Percentiles rank a stretch among this genome's conserved stretches.
Evolutionary conservation across 805 yeast genomes (phyloP).

Genomic region (Maudiozyma barnettii): DNA sequence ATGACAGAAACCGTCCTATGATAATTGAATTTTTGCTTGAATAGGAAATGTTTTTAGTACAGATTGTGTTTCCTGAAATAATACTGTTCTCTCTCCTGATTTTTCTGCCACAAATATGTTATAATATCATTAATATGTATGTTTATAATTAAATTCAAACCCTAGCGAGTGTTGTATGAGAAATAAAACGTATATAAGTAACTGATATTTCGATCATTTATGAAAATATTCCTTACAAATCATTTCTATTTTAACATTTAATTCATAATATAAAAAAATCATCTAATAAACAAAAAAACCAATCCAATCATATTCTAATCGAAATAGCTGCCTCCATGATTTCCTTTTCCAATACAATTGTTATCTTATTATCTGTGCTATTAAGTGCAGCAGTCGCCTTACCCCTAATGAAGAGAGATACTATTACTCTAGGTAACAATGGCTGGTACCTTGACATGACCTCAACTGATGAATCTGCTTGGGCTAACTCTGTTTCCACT

Average conservation of each 20-base stretch:
- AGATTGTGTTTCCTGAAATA: not conserved
- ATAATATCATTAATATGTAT: too few species aligned
- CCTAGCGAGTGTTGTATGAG: not conserved
- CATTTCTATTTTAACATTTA: not conserved
- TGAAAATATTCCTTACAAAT: not conserved
- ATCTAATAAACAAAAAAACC: not conserved
- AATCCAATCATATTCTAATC: not conserved
- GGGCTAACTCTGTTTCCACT: not conserved
- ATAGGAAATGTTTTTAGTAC: not conserved
- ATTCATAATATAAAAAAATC: not conserved
- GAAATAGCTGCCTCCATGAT: not conserved
- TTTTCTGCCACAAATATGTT: not conserved
- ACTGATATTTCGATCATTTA: not conserved
- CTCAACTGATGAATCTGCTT: not conserved
- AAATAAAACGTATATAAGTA: not conserved
- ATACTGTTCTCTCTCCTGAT: not conserved
- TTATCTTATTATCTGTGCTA: not conserved
- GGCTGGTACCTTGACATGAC: not conserved
- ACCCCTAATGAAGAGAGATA: not conserved
- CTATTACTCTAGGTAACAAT: not conserved
- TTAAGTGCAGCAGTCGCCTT: not conserved
- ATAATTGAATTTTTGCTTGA: not conserved
- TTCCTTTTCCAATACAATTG: not conserved
- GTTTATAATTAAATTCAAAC: too few species aligned
- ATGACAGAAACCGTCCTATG: not conserved